Evolutionary conservation across 768 basidiomycete species (phyloP).

Genomic region (Russula sp.): DNA sequence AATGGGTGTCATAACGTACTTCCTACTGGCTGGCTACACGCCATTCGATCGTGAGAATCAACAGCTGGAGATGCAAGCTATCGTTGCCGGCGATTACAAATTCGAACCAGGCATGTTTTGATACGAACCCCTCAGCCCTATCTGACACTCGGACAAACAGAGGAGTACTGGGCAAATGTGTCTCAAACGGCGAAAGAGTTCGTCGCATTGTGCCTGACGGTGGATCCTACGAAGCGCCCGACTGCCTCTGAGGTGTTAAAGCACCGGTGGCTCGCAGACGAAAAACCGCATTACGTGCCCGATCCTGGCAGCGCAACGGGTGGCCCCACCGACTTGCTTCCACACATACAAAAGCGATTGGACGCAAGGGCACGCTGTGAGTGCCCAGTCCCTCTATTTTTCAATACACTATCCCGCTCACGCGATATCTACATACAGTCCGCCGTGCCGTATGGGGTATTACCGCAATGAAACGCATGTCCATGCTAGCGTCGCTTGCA

Average conservation of each 20-base stretch:
- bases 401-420: neutral
- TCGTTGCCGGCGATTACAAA: slow-evolving; percentile 88
- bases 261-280: slow-evolving; percentile 78
- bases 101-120: slow-evolving; percentile 62
- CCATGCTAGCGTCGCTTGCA: slow-evolving; percentile 45
- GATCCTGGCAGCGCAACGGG: slow-evolving; percentile 57
- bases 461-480: slow-evolving; percentile 81
- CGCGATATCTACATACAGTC: slow-evolving; percentile 49
- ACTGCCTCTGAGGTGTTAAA: slow-evolving; percentile 71
- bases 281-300: slow-evolving; percentile 66
- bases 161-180: slow-evolving; percentile 86
- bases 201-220: slow-evolving; percentile 75
- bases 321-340: slow-evolving; percentile 73
- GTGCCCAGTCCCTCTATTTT: neutral
- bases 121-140: neutral
- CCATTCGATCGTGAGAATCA: slow-evolving; percentile 93
- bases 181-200: slow-evolving; percentile 80
- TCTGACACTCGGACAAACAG: slow-evolving; percentile 36
- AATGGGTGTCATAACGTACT: slow-evolving; percentile 98
- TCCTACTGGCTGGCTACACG: slow-evolving; percentile 91
- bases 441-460: slow-evolving; percentile 84
- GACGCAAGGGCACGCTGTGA: slow-evolving; percentile 56
- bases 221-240: slow-evolving; percentile 76
- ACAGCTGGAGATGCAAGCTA: slow-evolving; percentile 91
- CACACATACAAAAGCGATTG: slow-evolving; percentile 86